These are phyloP conservation scores for Pythium biforme DNA, from an alignment of 352 stramenopile species.

Conservation along the genomic window DNA sequence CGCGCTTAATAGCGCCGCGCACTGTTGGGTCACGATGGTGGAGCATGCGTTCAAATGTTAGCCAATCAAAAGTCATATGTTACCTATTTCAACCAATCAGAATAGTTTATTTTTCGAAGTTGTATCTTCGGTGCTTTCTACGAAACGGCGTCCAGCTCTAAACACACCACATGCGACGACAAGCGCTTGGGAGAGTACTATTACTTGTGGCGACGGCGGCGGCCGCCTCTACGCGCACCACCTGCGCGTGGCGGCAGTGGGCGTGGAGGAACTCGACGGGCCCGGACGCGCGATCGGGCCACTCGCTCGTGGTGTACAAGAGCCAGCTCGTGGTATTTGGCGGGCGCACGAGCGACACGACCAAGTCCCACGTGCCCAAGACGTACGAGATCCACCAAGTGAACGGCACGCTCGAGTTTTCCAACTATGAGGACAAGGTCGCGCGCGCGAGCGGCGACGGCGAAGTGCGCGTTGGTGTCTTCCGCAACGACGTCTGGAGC, in stretches of 20 bases:
- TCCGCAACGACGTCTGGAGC: slow-evolving; percentile 96
- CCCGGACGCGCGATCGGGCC: slow-evolving; percentile 73
- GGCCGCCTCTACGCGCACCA: background rate
- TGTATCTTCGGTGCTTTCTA: too few relatives aligned
- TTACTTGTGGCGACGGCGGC: background rate
- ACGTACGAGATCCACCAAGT: slow-evolving; percentile 87
- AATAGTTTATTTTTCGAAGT: background rate
- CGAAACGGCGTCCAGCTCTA: too few relatives aligned
- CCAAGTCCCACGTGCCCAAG: slow-evolving; percentile 85
- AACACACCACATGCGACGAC: too few relatives aligned
- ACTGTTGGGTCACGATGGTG: background rate
- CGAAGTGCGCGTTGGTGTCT: slow-evolving; percentile 80
- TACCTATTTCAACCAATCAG: slow-evolving; percentile 10
- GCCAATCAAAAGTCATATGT: background rate
- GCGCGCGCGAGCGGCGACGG: slow-evolving; percentile 38
- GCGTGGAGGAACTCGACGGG: slow-evolving; percentile 57
- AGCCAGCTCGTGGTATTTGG: slow-evolving; percentile 91
- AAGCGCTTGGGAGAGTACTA: too few relatives aligned
- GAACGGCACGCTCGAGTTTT: slow-evolving; percentile 83
- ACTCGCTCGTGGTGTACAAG: slow-evolving; percentile 87
- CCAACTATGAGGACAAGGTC: slow-evolving; percentile 88
- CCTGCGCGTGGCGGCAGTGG: slow-evolving; percentile 81
- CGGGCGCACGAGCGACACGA: slow-evolving; percentile 89
- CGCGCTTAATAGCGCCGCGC: too few relatives aligned
- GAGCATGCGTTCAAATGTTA: background rate